These are phyloP conservation scores for Crithidia brevicula DNA, from an alignment of 208 protist genomes.

Conservation along the genomic window DNA sequence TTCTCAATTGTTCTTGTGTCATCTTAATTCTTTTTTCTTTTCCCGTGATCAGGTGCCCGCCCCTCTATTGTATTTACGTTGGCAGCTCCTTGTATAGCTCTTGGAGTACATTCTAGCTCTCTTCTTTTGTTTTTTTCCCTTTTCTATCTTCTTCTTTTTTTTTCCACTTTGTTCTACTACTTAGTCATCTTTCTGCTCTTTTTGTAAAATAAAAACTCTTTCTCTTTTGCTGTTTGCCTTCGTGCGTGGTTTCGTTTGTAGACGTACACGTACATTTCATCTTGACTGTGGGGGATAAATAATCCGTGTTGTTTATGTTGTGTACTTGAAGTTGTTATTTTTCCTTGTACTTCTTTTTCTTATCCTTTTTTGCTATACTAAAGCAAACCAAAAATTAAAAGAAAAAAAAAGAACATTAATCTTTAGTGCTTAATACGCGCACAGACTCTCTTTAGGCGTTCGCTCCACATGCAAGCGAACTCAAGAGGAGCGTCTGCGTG, in stretches of 20 bases:
- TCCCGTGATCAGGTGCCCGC: no score
- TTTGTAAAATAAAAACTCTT: not conserved
- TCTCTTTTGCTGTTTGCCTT: not conserved
- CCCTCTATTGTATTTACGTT: no score
- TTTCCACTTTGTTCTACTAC: not conserved
- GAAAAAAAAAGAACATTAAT: not conserved
- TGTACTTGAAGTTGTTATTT: not conserved
- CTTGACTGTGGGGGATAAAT: no score
- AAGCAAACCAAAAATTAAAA: no score
- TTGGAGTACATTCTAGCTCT: no score
- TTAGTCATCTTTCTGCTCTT: no score
- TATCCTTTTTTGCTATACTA: not conserved
- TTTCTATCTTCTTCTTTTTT: not conserved
- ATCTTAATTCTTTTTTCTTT: not conserved
- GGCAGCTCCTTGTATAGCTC: no score
- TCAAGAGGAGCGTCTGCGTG: not conserved
- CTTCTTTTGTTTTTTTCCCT: slow-evolving; percentile 1
- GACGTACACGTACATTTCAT: no score
- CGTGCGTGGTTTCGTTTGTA: no score
- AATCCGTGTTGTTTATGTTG: not conserved
- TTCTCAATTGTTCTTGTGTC: not conserved
- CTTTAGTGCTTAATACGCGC: not conserved
- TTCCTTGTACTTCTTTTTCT: not conserved
- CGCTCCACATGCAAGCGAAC: slow-evolving; percentile 2
- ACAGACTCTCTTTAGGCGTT: not conserved